Percentiles rank a stretch among this genome's conserved stretches.
These are phyloP conservation scores for Strobilomyces dryophilus DNA, from an alignment of 768 basidiomycete genomes.

Conservation along the genomic window DNA sequence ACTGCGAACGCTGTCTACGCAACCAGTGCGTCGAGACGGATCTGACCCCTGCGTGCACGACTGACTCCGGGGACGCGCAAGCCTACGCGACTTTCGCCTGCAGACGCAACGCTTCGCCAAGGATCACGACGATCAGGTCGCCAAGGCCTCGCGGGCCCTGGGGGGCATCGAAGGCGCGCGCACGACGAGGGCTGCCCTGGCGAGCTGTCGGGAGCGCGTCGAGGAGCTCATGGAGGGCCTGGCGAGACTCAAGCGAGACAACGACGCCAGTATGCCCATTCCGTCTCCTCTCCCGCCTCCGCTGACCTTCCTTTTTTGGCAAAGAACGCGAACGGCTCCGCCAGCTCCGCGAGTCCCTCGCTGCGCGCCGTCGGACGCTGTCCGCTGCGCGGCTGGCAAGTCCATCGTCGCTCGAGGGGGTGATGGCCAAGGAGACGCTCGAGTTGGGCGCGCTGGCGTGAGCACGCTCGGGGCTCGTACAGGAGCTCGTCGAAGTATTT, in stretches of 20 bases:
- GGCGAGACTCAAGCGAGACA: conserved; percentile 49
- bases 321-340: conserved; percentile 66
- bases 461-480: conserved; percentile 70
- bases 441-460: conserved; percentile 50
- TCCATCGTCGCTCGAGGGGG: conserved; percentile 18
- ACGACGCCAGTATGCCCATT: conserved; percentile 50
- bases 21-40: conserved; percentile 45
- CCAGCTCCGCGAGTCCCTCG: conserved; percentile 53
- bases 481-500: conserved; percentile 83
- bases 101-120: conserved; percentile 53
- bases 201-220: conserved; percentile 44
- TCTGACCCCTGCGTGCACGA: neutral
- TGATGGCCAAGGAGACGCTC: conserved; percentile 39
- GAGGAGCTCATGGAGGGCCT: conserved; percentile 51
- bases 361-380: conserved; percentile 62
- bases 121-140: conserved; percentile 60
- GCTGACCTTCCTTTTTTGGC: no score
- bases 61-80: conserved; percentile 14
- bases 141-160: conserved; percentile 47
- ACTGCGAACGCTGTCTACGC: conserved; percentile 64
- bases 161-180: conserved; percentile 42
- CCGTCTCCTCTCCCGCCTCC: neutral
- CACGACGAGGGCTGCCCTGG: conserved; percentile 43
- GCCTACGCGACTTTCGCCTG: conserved; percentile 54
- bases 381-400: conserved; percentile 50